A percentile compares a stretch with the other conserved stretches of the same genome.
Evolutionary conservation across 2,329 filamentous ascomycete genomes (phyloP).

Genomic region (Apiospora arundinis): DNA sequence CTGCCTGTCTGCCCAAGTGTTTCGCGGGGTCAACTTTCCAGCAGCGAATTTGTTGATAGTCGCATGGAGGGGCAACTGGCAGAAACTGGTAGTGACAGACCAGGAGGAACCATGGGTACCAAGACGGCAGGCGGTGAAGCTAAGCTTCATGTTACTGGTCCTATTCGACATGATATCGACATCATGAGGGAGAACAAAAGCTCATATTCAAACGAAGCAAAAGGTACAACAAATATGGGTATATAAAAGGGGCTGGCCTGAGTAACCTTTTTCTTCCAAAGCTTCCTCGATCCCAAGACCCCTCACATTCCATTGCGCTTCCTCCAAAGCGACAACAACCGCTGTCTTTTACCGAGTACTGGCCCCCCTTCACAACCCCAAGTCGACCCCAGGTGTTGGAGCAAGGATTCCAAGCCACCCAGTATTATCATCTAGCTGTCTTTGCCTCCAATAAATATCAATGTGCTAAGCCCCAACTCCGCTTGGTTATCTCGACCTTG

Average conservation of each 20-base stretch:
- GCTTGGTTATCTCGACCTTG: background rate
- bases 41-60: background rate
- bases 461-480: conserved; percentile 17
- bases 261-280: background rate
- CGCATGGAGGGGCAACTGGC: conserved; percentile 25
- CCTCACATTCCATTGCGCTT: conserved; percentile 4
- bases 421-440: background rate
- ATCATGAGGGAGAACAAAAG: background rate
- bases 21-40: conserved; percentile 7
- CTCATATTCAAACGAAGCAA: background rate
- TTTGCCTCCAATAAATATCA: conserved; percentile 10
- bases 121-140: conserved; percentile 11
- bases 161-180: background rate
- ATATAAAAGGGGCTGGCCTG: background rate
- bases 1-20: background rate
- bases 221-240: background rate
- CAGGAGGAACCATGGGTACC: background rate
- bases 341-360: background rate
- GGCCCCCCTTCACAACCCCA: background rate
- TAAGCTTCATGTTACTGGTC: too few relatives aligned
- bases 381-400: background rate
- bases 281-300: background rate
- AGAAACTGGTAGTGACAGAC: conserved; percentile 21
- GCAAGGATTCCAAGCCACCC: background rate
- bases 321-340: background rate